phyloP scores from a whole-genome alignment of 768 basidiomycete species.

The Tulasnella sp. region DNA sequence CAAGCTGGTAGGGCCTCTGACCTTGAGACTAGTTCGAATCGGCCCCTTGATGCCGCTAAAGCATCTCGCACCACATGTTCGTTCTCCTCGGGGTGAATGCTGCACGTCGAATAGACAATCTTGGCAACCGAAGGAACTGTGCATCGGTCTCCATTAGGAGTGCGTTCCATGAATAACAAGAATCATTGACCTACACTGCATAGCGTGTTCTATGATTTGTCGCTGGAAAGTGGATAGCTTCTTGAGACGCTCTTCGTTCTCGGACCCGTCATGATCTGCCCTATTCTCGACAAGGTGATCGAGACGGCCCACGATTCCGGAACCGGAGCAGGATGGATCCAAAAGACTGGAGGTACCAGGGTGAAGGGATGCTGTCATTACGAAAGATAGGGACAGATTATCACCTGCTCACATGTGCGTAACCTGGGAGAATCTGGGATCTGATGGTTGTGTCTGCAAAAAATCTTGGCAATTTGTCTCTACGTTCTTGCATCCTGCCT shows the following conservation, averaged over 20 bases:
- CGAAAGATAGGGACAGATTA: background rate
- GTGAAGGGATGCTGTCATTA: background rate
- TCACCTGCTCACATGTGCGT: conserved; percentile 74
- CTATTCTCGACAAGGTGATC: conserved; percentile 74
- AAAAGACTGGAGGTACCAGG: conserved; percentile 59
- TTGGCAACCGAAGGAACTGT: conserved; percentile 69
- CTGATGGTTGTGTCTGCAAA: conserved; percentile 64
- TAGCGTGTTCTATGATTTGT: conserved; percentile 87
- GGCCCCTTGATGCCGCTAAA: conserved; percentile 58
- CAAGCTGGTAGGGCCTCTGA: conserved; percentile 72
- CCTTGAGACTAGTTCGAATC: conserved; percentile 66
- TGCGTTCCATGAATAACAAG: conserved; percentile 24
- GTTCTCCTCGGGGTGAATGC: conserved; percentile 85
- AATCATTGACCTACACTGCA: conserved; percentile 64
- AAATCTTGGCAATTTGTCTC: conserved; percentile 77
- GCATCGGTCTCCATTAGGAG: conserved; percentile 6
- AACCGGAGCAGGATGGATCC: conserved; percentile 95
- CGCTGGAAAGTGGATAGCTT: conserved; percentile 88
- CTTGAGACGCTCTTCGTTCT: conserved; percentile 62
- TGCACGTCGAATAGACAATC: conserved; percentile 98
- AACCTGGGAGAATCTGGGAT: conserved; percentile 56
- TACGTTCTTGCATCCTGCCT: conserved; percentile 78
- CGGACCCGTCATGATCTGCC: conserved; percentile 46
- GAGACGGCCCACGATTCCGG: conserved; percentile 84
- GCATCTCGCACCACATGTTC: conserved; percentile 82